Conservation (phyloP, 305 asterid genomes). For the Solanum chacoense region DNA sequence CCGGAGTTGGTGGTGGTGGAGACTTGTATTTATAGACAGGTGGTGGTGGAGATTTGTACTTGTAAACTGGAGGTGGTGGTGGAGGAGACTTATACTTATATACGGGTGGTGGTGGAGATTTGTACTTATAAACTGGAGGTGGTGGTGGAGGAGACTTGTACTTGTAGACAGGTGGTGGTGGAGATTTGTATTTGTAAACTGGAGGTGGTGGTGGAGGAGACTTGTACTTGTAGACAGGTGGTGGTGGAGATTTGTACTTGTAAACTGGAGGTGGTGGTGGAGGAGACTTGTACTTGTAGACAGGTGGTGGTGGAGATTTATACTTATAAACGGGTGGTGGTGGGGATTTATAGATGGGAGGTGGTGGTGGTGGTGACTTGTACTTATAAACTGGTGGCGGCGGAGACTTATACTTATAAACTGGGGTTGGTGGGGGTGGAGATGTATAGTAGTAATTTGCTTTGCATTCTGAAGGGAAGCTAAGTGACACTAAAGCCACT, state of each 20-base stretch:
- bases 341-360: background rate
- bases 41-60: background rate
- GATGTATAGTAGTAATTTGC: slow-evolving; percentile 5
- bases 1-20: slow-evolving; percentile 4
- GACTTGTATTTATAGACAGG: background rate
- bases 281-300: background rate
- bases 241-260: background rate
- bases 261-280: background rate
- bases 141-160: slow-evolving; percentile 13
- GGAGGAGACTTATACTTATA: slow-evolving; percentile 13
- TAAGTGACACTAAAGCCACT: slow-evolving; percentile 7
- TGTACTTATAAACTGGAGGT: background rate
- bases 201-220: slow-evolving; percentile 8
- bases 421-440: slow-evolving; percentile 9
- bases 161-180: background rate
- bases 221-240: background rate
- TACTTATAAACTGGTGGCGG: slow-evolving; percentile 1
- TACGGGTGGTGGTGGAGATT: slow-evolving; percentile 1
- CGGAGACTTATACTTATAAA: background rate
- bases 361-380: slow-evolving; percentile 15
- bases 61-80: slow-evolving; percentile 17
- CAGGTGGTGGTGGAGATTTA: slow-evolving; percentile 1
- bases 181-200: background rate
- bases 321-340: slow-evolving; percentile 2
- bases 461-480: slow-evolving; percentile 6